Conservation (phyloP, 2,329 filamentous ascomycete species). For the Apiospora hydei region DNA sequence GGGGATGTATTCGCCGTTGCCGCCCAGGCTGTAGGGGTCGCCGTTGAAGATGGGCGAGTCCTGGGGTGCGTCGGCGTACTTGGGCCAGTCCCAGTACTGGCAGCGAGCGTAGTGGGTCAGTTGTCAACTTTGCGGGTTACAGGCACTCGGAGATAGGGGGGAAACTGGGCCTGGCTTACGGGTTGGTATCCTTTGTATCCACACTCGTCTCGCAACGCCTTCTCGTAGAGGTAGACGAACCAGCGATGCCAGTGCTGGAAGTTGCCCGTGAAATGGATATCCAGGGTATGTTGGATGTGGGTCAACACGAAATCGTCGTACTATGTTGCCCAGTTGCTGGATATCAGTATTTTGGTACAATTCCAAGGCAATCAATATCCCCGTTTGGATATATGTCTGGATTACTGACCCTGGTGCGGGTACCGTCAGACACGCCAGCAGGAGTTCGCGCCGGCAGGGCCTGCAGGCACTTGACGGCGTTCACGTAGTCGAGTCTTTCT, state of each 20-base stretch:
- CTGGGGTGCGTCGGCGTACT: constrained; percentile 51
- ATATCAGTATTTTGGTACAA: background rate
- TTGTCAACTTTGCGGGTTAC: background rate
- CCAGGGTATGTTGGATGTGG: constrained; percentile 50
- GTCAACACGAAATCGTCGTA: constrained; percentile 54
- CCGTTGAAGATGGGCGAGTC: constrained; percentile 65
- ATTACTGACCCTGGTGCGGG: background rate
- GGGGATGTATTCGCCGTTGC: constrained; percentile 49
- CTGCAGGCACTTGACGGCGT: constrained; percentile 49
- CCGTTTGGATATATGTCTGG: background rate
- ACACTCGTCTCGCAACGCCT: constrained; percentile 49
- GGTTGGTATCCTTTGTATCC: constrained; percentile 50
- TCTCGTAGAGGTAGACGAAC: constrained; percentile 48
- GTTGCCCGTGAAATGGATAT: constrained; percentile 45
- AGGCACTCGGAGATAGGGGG: background rate
- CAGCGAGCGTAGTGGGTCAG: no score
- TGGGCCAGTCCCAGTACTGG: constrained; percentile 61
- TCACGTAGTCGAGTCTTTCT: constrained; percentile 46
- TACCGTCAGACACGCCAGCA: background rate
- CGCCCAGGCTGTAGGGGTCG: constrained; percentile 56
- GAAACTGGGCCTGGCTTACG: constrained; percentile 30
- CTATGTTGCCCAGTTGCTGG: constrained; percentile 33
- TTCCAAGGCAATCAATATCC: background rate
- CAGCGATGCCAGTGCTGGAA: constrained; percentile 54
- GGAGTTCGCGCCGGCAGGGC: constrained; percentile 32